Base-by-base conservation (phyloP, 345 rosid genomes). In the Eucalyptus urophylla region DNA sequence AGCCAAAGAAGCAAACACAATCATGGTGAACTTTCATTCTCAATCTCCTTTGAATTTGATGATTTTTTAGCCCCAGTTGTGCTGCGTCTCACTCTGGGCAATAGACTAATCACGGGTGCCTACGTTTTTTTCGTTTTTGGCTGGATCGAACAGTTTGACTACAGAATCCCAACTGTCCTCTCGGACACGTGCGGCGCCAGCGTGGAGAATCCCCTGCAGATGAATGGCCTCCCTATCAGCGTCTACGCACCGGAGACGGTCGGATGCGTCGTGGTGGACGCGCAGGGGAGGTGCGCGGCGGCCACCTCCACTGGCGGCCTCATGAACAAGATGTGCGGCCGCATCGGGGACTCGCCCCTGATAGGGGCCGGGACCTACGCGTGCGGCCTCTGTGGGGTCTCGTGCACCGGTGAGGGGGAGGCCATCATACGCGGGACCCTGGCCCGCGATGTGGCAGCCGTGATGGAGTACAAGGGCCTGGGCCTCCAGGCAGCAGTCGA, bases 281-380 rank as follows among this genome's bases (percentile, higher is more conserved):
- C 92, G 37, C 92, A 95, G 88, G 99, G 99, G 17, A 91, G 94
- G 62, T 97, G 99, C 44, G 99, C 99, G 1, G 98, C 99, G 0
- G 99, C 97, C 81, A 97, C 99, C 5, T 97, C 99, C 10, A 97
- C 99, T 0, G 99, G 99, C 6, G 99, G 99, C 51, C 92, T 97
- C 31, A 97, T 97, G 98, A 97, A 97, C 94, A 97, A 97, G 88
- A 94, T 92, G 96, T 87, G 89, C 43, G 99, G 99, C 17, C 94
- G 99, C 69, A 97, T 97, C 2, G 99, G 99, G 47, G 99, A 97
- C 96, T 97, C 99, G 13, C 99, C 99, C 49, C 90, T 97, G 22
- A 97, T 97, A n/a, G 99, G 99, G 15, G 91, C 99, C 0, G 99
- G 99, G 67, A 97, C 99, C 45, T 97, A 97, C 72, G 99, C 99